A percentile compares a stretch with the other conserved stretches of the same genome.
phyloP scores from a whole-genome alignment of 805 yeast species.

The Candida boidinii region DNA sequence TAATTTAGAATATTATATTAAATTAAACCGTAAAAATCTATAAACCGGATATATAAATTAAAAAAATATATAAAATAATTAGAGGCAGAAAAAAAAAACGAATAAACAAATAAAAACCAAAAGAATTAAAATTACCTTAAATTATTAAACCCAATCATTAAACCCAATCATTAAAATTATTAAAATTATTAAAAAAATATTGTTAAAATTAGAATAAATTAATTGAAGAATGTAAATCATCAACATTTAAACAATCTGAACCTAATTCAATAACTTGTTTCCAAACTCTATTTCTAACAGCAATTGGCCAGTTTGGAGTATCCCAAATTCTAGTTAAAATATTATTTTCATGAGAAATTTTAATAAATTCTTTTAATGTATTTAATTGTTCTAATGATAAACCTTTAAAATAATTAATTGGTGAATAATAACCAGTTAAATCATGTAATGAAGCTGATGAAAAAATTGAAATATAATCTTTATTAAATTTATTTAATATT shows the following conservation, averaged over 20 bases:
- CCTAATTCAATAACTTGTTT: conserved; percentile 35
- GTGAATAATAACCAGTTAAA: conserved; percentile 11
- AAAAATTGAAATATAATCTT: conserved; percentile 13
- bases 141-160: background rate
- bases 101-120: background rate
- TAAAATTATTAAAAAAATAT: background rate
- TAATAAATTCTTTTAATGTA: conserved; percentile 14
- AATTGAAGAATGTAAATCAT: conserved; percentile 33
- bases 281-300: conserved; percentile 39
- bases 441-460: conserved; percentile 15
- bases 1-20: too few relatives aligned
- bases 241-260: conserved; percentile 53
- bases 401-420: conserved; percentile 15
- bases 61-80: too few relatives aligned
- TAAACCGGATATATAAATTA: too few relatives aligned
- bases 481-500: conserved; percentile 8
- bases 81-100: background rate
- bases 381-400: conserved; percentile 25
- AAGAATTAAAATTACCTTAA: background rate
- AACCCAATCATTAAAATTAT: background rate
- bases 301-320: conserved; percentile 55
- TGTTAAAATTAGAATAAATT: background rate
- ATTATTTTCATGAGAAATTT: conserved; percentile 38
- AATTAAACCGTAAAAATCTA: too few relatives aligned
- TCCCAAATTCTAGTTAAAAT: conserved; percentile 64